Conservation (phyloP, 2,329 filamentous ascomycete genomes). For the Aspergillus sp. region DNA sequence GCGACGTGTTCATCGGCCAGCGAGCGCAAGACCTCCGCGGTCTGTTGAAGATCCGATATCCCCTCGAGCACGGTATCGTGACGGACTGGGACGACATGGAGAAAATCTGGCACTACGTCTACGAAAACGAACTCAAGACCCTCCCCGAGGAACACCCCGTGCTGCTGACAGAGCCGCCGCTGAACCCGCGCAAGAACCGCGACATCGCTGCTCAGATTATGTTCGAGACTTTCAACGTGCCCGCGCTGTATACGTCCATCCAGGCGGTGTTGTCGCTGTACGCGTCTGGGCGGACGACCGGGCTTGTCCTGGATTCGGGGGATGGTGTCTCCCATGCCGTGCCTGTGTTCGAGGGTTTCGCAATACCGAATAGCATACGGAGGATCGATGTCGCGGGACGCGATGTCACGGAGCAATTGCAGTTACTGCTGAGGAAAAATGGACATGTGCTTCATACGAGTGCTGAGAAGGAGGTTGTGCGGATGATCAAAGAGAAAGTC, state of each 20-base stretch:
- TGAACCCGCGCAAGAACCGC: slow-evolving; percentile 92
- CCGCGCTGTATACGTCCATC: slow-evolving; percentile 90
- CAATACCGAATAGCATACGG: slow-evolving; percentile 89
- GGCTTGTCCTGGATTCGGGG: slow-evolving; percentile 88
- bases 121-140: slow-evolving; percentile 90
- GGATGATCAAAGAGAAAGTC: slow-evolving; percentile 90
- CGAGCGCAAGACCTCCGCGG: slow-evolving; percentile 85
- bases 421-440: slow-evolving; percentile 80
- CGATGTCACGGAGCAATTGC: slow-evolving; percentile 92
- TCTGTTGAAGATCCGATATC: slow-evolving; percentile 89
- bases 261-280: slow-evolving; percentile 95
- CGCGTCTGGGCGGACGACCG: slow-evolving; percentile 89
- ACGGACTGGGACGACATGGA: slow-evolving; percentile 99
- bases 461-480: slow-evolving; percentile 97
- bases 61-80: slow-evolving; percentile 93
- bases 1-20: slow-evolving; percentile 93
- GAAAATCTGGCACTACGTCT: slow-evolving; percentile 97
- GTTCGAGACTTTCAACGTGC: slow-evolving; percentile 98
- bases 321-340: slow-evolving; percentile 97
- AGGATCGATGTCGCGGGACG: slow-evolving; percentile 92
- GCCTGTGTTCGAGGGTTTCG: slow-evolving; percentile 95
- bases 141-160: slow-evolving; percentile 98
- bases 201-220: slow-evolving; percentile 95
- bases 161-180: slow-evolving; percentile 85
- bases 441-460: slow-evolving; percentile 95